Evolutionary conservation across 495 filamentous ascomycete species (phyloP).

Genomic region (Penicillium diatomitis): DNA sequence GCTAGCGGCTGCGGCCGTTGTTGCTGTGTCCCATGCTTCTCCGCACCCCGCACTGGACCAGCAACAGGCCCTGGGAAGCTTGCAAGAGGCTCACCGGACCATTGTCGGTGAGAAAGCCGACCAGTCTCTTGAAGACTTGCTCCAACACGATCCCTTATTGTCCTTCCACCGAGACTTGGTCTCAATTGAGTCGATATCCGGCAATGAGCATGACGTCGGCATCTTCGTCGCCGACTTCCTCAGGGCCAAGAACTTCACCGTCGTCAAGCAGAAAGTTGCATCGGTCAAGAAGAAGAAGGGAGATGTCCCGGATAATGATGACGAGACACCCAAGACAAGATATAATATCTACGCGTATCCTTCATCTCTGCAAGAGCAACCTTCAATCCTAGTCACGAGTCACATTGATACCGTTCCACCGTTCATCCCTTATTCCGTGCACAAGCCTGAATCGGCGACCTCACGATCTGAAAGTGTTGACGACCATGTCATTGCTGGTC

Average conservation of each 20-base stretch:
- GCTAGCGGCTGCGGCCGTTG: slow-evolving; percentile 15
- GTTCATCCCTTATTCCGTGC: slow-evolving; percentile 48
- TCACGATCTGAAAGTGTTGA: slow-evolving; percentile 16
- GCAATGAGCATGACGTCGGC: slow-evolving; percentile 60
- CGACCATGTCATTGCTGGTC: slow-evolving; percentile 52
- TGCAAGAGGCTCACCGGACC: neutral
- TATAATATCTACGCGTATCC: slow-evolving; percentile 79
- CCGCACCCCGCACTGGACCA: slow-evolving; percentile 23
- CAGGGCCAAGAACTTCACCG: slow-evolving; percentile 51
- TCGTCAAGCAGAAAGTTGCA: slow-evolving; percentile 50
- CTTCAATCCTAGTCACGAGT: slow-evolving; percentile 61
- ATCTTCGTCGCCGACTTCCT: slow-evolving; percentile 63
- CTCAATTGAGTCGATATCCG: slow-evolving; percentile 64
- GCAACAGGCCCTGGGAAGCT: slow-evolving; percentile 12
- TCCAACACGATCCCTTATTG: slow-evolving; percentile 48
- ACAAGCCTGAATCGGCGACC: slow-evolving; percentile 4
- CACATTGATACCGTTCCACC: slow-evolving; percentile 67
- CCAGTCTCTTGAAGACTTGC: slow-evolving; percentile 16
- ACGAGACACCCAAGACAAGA: slow-evolving; percentile 24
- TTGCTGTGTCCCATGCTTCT: slow-evolving; percentile 20
- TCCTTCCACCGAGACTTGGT: slow-evolving; percentile 70
- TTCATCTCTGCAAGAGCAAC: slow-evolving; percentile 38
- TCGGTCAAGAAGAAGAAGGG: slow-evolving; percentile 11
- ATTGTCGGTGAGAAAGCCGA: neutral
- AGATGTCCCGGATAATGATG: neutral